Percentiles rank a stretch among this genome's conserved stretches.
Conservation (phyloP, 116 monocot genomes). For the Thalassia testudinum region DNA sequence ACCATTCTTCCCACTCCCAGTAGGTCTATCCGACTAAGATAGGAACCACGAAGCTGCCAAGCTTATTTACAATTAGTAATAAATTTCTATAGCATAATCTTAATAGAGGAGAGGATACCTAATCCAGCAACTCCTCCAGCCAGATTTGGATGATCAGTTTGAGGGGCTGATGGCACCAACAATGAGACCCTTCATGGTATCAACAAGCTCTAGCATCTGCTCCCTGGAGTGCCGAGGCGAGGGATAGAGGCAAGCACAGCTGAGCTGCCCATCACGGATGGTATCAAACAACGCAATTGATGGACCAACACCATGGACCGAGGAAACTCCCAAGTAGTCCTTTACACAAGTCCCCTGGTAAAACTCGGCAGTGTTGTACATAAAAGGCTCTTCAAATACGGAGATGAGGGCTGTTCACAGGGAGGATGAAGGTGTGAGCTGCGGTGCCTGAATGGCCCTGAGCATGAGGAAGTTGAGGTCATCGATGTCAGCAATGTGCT, state of each 20-base stretch:
- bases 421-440: constrained; percentile 54
- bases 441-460: constrained; percentile 73
- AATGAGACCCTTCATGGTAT: constrained; percentile 41
- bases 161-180: constrained; percentile 10
- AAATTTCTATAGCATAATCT: no score
- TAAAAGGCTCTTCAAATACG: constrained; percentile 55
- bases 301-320: constrained; percentile 67
- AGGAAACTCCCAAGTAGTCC: constrained; percentile 38
- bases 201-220: constrained; percentile 41
- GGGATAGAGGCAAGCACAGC: constrained; percentile 55
- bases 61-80: no score
- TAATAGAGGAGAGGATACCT: no score
- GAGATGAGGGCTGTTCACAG: constrained; percentile 62
- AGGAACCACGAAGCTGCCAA: no score
- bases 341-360: constrained; percentile 9
- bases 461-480: constrained; percentile 92
- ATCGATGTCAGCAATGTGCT: constrained; percentile 59
- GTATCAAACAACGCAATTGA: constrained; percentile 75
- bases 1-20: no score
- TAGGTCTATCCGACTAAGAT: no score
- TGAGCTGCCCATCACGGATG: constrained; percentile 47
- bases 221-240: constrained; percentile 71
- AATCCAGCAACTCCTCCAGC: no score
- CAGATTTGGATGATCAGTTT: no score
- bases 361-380: constrained; percentile 11